Evolutionary conservation across 2,329 filamentous ascomycete genomes (phyloP), one percentile per base, ranked within the genome.

Genomic region (Cladobotryum protrusum): DNA sequence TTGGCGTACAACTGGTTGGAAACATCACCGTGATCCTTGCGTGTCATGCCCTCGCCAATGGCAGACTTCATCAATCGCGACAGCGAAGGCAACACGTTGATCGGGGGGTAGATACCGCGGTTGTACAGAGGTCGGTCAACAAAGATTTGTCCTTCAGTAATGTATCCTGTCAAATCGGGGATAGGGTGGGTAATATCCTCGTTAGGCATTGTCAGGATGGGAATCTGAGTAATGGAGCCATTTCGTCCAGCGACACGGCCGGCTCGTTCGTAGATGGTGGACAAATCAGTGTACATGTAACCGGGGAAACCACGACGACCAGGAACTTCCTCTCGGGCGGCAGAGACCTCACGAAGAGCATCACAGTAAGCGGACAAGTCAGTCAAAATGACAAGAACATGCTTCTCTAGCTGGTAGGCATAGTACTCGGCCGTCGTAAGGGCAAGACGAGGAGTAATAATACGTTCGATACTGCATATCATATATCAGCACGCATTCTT

Each of bases 261-360:
- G 61, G 93, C 93, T 76, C 93, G 91, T 75, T 99, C 93, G 79
- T 99, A 99, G 64, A 99, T 96, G 66, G 93, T 99, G 53, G 93
- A 96, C 84, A 99, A 87, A 83, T 99, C 95, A 61, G 93, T 99
- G 79, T 99, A 99, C 93, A 99, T 99, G 81, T 99, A 99, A 88
- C 93, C 93, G 48, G 93, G 93, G 77, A 93, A 99, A 81, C 93
- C 93, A 84, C 93, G 92, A 71, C 93, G 92, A 79, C 93, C 93
- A 37, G 93, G 93, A 40, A 99, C 93, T 84, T 99, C 93, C 80
- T 99, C 93, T 76, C 93, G 84, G 47, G 93, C 93, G 48, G 93
- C 92, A 13, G 93, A 99, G 45, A 99, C 93, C 74, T 99, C 93
- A 82, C 93, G 93, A 58, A 99, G 86, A 58, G 93, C 95, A 71